phyloP scores from a whole-genome alignment of 345 rosid species.

The Toxicodendron radicans region DNA sequence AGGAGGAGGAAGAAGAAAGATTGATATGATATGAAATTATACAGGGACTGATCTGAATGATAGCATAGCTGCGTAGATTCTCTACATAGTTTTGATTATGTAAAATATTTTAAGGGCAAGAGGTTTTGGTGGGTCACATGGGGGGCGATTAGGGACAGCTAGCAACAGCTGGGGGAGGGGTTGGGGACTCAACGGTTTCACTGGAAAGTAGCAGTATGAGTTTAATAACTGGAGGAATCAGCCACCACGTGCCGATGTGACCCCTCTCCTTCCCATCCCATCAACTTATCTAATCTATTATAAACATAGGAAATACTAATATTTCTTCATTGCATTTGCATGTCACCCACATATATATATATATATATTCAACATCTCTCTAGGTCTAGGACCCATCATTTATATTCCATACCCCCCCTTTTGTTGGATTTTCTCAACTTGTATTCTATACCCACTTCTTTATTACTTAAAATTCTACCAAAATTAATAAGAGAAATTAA shows the following conservation, averaged over 20 bases:
- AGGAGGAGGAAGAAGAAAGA: neutral
- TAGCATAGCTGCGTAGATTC: neutral
- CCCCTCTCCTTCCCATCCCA: conserved; percentile 28
- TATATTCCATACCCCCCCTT: neutral
- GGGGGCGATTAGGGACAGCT: conserved; percentile 51
- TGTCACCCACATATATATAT: neutral
- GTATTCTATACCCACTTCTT: too few species aligned
- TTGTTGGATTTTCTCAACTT: too few species aligned
- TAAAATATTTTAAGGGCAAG: neutral
- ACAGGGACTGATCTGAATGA: too few species aligned
- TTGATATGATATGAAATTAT: neutral
- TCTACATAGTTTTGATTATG: neutral
- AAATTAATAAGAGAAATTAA: too few species aligned
- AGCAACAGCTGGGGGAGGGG: conserved; percentile 55
- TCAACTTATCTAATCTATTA: neutral
- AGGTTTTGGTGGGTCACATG: conserved; percentile 42
- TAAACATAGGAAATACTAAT: too few species aligned
- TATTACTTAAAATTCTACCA: too few species aligned
- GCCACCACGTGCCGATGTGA: conserved; percentile 54
- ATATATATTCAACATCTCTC: too few species aligned
- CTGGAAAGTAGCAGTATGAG: conserved; percentile 26
- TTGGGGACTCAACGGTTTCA: conserved; percentile 20
- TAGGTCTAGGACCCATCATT: too few species aligned
- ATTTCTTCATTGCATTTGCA: neutral
- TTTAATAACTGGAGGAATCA: conserved; percentile 36